Percentiles rank a stretch among this genome's conserved stretches.
These are phyloP conservation scores for Hordeum marinum DNA, from an alignment of 176 grass and related monocot species.

Conservation along the genomic window DNA sequence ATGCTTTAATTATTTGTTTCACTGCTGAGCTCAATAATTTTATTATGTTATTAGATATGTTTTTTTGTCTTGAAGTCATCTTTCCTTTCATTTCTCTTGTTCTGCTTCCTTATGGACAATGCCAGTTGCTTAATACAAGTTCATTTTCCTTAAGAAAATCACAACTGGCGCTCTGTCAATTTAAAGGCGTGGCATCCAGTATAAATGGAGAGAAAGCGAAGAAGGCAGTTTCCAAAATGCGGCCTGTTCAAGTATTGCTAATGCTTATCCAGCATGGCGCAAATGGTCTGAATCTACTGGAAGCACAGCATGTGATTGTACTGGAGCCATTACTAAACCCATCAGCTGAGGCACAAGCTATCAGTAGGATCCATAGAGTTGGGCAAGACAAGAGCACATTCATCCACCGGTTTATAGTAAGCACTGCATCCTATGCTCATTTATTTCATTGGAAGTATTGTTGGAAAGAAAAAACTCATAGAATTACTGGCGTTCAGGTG, in stretches of 20 bases:
- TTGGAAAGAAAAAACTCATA: background rate
- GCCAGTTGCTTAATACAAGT: constrained; percentile 8
- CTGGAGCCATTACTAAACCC: constrained; percentile 86
- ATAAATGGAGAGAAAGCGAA: constrained; percentile 34
- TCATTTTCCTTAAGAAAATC: constrained; percentile 59
- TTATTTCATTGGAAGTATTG: background rate
- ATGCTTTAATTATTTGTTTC: background rate
- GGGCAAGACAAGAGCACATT: constrained; percentile 93
- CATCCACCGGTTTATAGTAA: constrained; percentile 89
- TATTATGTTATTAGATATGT: background rate
- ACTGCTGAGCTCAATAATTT: constrained; percentile 9
- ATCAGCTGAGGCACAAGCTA: constrained; percentile 86
- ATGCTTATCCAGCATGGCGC: constrained; percentile 93
- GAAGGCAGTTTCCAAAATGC: constrained; percentile 15
- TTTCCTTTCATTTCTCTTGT: background rate
- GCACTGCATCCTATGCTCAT: background rate
- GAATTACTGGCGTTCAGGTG: constrained; percentile 44
- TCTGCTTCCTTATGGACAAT: constrained; percentile 17
- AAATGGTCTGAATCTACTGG: constrained; percentile 95
- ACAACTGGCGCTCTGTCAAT: constrained; percentile 71
- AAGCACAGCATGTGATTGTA: constrained; percentile 93
- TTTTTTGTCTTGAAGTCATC: background rate
- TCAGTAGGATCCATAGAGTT: constrained; percentile 85
- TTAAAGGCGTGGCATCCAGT: constrained; percentile 57
- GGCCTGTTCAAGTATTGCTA: constrained; percentile 67